These are phyloP conservation scores for Luffa acutangula DNA, from an alignment of 306 rosid species.

Conservation along the genomic window DNA sequence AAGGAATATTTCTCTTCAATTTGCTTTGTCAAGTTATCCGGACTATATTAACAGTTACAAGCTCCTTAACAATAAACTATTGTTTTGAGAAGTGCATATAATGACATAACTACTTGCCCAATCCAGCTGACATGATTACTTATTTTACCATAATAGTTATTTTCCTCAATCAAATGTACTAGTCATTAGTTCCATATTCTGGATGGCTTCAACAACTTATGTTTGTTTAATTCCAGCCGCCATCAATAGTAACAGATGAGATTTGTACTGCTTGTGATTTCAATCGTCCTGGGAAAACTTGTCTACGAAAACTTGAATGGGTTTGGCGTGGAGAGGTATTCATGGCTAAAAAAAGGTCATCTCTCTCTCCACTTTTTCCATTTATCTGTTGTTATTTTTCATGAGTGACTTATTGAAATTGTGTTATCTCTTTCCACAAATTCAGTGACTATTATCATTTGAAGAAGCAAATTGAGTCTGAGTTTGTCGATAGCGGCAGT, in stretches of 20 bases:
- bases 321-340: constrained; percentile 96
- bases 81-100: neutral
- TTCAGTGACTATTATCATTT: constrained; percentile 85
- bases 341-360: constrained; percentile 77
- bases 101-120: neutral
- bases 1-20: neutral
- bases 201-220: neutral
- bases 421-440: constrained; percentile 18
- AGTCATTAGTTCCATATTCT: neutral
- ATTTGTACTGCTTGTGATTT: constrained; percentile 96
- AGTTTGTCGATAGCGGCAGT: constrained; percentile 51
- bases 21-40: neutral
- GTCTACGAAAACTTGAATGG: constrained; percentile 97
- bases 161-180: neutral
- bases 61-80: neutral
- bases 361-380: neutral
- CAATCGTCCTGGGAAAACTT: constrained; percentile 91
- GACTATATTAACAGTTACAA: neutral
- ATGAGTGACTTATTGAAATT: constrained; percentile 16
- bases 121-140: neutral
- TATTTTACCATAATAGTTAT: neutral
- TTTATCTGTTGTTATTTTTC: constrained; percentile 9
- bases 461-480: constrained; percentile 94
- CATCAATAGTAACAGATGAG: constrained; percentile 94
- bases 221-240: constrained; percentile 51